Conservation (phyloP, 495 filamentous ascomycete genomes). For the Lasiosphaeriaceae sp. region DNA sequence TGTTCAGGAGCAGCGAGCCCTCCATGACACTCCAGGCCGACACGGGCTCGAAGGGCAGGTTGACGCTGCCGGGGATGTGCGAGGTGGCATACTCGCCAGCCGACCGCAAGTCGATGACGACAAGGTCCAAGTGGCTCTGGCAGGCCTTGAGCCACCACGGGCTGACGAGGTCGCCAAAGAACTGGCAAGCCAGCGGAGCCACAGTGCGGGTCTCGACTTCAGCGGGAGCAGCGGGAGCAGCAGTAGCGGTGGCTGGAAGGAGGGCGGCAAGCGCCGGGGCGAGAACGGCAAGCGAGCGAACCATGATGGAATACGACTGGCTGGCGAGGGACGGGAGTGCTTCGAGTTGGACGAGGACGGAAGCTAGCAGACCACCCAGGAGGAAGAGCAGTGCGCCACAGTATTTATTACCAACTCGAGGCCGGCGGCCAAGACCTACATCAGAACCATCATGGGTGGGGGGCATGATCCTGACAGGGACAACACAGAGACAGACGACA, state of each 20-base stretch:
- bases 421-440: too few species aligned
- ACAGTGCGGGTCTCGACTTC: conserved; percentile 7
- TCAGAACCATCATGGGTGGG: too few species aligned
- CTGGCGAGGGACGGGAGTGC: too few species aligned
- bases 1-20: conserved; percentile 18
- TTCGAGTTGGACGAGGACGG: not conserved
- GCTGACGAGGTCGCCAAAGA: conserved; percentile 15
- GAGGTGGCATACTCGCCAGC: conserved; percentile 15
- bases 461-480: too few species aligned
- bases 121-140: conserved; percentile 12
- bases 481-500: too few species aligned
- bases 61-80: conserved; percentile 20
- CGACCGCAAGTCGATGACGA: conserved; percentile 17
- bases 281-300: conserved; percentile 2
- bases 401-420: too few species aligned
- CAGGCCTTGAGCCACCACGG: conserved; percentile 22
- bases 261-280: conserved; percentile 1
- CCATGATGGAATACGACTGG: conserved; percentile 1
- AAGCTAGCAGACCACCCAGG: not conserved
- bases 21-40: conserved; percentile 20
- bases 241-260: not conserved
- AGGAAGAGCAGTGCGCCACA: too few species aligned
- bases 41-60: conserved; percentile 19
- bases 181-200: conserved; percentile 16
- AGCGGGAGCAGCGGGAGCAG: not conserved